A percentile compares a stretch with the other conserved stretches of the same genome.
Evolutionary conservation across 495 filamentous ascomycete genomes (phyloP).

Genomic region (Neurospora pannonica): DNA sequence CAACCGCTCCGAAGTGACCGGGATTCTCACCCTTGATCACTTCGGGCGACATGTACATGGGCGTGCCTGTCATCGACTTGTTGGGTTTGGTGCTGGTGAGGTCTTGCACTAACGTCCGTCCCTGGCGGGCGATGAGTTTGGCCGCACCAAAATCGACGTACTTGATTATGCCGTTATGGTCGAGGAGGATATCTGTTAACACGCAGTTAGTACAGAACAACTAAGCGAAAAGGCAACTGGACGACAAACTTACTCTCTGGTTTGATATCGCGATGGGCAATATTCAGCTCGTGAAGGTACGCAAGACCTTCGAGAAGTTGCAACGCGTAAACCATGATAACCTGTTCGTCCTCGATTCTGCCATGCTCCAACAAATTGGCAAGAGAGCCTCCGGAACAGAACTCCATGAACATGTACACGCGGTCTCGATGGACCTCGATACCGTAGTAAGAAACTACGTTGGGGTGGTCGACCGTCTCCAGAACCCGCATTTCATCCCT

Average conservation of each 20-base stretch:
- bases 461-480: conserved; percentile 90
- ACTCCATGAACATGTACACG: conserved; percentile 99
- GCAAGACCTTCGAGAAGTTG: conserved; percentile 93
- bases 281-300: conserved; percentile 81
- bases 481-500: conserved; percentile 95
- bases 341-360: conserved; percentile 93
- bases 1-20: conserved; percentile 75
- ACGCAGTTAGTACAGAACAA: conserved; percentile 9
- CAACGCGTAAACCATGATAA: conserved; percentile 94
- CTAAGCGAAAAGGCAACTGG: conserved; percentile 1
- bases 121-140: conserved; percentile 91
- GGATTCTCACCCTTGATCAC: conserved; percentile 80
- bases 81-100: conserved; percentile 57
- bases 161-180: conserved; percentile 97
- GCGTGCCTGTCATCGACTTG: conserved; percentile 92
- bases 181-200: conserved; percentile 75
- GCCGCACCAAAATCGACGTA: conserved; percentile 98
- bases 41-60: conserved; percentile 99
- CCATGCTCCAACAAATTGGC: conserved; percentile 87
- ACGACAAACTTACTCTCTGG: conserved; percentile 66
- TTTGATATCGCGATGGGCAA: conserved; percentile 96
- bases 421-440: conserved; percentile 98
- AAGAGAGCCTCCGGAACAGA: conserved; percentile 91
- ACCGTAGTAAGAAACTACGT: conserved; percentile 94
- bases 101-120: conserved; percentile 68